phyloP scores from a whole-genome alignment of 495 filamentous ascomycete species.

The Aspergillus homomorphus region DNA sequence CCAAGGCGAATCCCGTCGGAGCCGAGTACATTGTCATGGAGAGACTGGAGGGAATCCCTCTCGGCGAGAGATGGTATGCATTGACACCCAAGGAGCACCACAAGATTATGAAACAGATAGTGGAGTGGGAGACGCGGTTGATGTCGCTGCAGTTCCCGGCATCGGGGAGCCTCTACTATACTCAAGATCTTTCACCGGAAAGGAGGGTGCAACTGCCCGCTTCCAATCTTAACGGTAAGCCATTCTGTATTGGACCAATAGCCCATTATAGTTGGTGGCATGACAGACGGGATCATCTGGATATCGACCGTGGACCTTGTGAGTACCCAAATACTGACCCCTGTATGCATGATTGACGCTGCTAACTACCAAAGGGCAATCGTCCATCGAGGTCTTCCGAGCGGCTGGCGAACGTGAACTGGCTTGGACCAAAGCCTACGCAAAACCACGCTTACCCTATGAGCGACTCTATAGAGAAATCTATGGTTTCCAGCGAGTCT shows the following conservation, averaged over 20 bases:
- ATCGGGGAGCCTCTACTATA: slow-evolving; percentile 33
- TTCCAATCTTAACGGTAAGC: slow-evolving; percentile 1
- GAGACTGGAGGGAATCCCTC: slow-evolving; percentile 18
- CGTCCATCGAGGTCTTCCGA: slow-evolving; percentile 16
- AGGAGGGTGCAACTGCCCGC: slow-evolving; percentile 6
- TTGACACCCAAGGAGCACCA: slow-evolving; percentile 24
- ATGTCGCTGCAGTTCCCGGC: slow-evolving; percentile 27
- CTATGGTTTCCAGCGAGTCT: slow-evolving; percentile 13
- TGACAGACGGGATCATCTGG: slow-evolving; percentile 12
- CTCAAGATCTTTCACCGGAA: slow-evolving; percentile 9
- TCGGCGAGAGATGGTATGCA: slow-evolving; percentile 25
- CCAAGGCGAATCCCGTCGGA: slow-evolving; percentile 23
- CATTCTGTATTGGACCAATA: slow-evolving; percentile 33
- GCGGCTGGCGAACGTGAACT: slow-evolving; percentile 22
- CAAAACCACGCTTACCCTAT: slow-evolving; percentile 20
- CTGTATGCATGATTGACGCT: background rate
- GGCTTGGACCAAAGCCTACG: slow-evolving; percentile 14
- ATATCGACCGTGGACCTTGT: slow-evolving; percentile 33
- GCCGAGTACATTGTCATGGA: slow-evolving; percentile 31
- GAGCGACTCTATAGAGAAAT: slow-evolving; percentile 24
- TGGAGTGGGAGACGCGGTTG: slow-evolving; percentile 27
- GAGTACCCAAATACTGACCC: slow-evolving; percentile 4
- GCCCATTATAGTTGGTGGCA: slow-evolving; percentile 30
- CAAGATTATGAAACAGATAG: slow-evolving; percentile 29
- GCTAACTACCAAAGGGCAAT: slow-evolving; percentile 2